Evolutionary conservation across 164 flowering plant species (phyloP).

Genomic region (Liriodendron chinense): DNA sequence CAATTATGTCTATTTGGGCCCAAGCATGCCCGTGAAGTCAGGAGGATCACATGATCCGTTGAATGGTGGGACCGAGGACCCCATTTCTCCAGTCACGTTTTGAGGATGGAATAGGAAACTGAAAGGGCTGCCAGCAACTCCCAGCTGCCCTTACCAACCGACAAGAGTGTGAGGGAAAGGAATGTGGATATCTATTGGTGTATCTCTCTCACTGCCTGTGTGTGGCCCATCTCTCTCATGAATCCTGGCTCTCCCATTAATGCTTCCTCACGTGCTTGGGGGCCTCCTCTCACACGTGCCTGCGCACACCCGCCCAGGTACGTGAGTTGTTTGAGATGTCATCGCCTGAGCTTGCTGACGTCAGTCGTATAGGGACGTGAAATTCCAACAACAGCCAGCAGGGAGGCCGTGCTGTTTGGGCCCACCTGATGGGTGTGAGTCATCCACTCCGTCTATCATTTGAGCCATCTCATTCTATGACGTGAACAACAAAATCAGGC

Average conservation of each 20-base stretch:
- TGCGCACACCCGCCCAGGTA: too few relatives aligned
- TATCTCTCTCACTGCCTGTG: not conserved
- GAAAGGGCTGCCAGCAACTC: not conserved
- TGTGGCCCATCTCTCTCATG: not conserved
- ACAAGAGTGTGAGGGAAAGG: slow-evolving; percentile 5
- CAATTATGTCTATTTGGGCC: not conserved
- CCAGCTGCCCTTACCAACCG: slow-evolving; percentile 10
- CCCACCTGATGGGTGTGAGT: too few relatives aligned
- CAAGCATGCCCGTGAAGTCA: not conserved
- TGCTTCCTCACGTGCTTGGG: not conserved
- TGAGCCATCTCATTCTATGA: too few relatives aligned
- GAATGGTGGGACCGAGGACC: slow-evolving; percentile 1
- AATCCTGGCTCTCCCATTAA: not conserved
- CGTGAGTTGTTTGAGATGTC: too few relatives aligned
- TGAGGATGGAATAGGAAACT: not conserved
- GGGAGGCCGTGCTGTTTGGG: too few relatives aligned
- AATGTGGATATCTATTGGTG: not conserved
- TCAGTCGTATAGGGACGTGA: too few relatives aligned
- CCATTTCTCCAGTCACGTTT: not conserved
- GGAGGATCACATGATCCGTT: not conserved
- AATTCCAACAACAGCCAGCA: too few relatives aligned
- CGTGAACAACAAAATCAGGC: too few relatives aligned
- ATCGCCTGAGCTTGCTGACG: too few relatives aligned
- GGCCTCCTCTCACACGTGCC: too few relatives aligned
- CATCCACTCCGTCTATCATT: too few relatives aligned